A percentile compares a stretch with the other conserved stretches of the same genome.
phyloP scores from a whole-genome alignment of 352 stramenopile species.

The Discostella stelligera region DNA sequence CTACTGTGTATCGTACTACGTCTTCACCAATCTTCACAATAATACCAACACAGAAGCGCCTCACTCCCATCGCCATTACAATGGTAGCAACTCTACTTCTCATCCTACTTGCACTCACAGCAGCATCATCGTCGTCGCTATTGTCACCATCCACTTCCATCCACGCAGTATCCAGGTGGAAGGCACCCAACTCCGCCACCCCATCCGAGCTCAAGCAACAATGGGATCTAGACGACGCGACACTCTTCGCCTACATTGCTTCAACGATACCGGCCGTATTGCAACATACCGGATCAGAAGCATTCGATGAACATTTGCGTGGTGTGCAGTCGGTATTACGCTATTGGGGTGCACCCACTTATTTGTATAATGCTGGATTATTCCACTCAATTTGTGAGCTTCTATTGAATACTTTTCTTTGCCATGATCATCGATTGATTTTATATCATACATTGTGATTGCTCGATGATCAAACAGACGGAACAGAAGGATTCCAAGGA shows the following conservation, averaged over 20 bases:
- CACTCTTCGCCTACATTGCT: conserved; percentile 58
- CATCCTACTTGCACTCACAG: background rate
- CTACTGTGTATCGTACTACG: too few relatives aligned
- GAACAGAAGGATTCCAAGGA: conserved; percentile 84
- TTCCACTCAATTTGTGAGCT: conserved; percentile 81
- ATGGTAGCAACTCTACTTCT: background rate
- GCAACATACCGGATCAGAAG: conserved; percentile 66
- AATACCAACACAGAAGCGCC: conserved; percentile 2
- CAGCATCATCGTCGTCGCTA: conserved; percentile 5
- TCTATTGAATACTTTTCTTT: background rate
- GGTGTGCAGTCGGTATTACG: conserved; percentile 75
- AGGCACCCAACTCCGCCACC: conserved; percentile 51
- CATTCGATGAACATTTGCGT: conserved; percentile 80
- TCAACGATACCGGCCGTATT: conserved; percentile 61
- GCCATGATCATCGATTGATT: background rate
- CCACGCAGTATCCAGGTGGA: conserved; percentile 28
- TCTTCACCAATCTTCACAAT: too few relatives aligned
- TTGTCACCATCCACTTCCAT: background rate
- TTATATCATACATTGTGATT: background rate
- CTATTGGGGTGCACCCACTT: conserved; percentile 60
- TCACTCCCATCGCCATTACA: background rate
- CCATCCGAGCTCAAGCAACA: conserved; percentile 15
- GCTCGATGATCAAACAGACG: conserved; percentile 44
- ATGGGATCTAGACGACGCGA: conserved; percentile 53
- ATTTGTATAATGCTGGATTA: conserved; percentile 73